Base-by-base conservation (phyloP, 73 alveolate species). In the Durusdinium trenchii region DNA sequence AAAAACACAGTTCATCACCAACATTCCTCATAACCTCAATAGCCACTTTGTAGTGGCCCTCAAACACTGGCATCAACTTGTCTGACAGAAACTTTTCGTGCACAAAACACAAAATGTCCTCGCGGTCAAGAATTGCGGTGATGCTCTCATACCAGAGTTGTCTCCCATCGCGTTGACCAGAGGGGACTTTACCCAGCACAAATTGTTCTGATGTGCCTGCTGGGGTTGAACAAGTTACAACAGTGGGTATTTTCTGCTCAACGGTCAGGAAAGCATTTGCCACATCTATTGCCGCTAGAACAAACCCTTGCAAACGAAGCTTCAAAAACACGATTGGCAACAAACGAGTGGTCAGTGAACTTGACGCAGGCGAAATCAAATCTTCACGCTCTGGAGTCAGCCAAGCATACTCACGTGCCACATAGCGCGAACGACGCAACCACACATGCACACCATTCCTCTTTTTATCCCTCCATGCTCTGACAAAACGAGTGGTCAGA, bases 161-260 rank as follows among this genome's bases (percentile, higher is more conserved):
- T 2, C 69, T 16, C 6, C 91, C 91, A 45, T 81, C 91, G 26
- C 91, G 69, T 26, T 81, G 91, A 3, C 91, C 91, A 47, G 91
- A 67, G 26, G 46, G 35, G 67, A 79, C 79, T 3, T 67, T 81
- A 9, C 64, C 45, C 38, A 79, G 42, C 28, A 20, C 61, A 30
- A 18, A 26, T 0, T 16, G 35, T 1, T 6, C 45, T 0, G 30
- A 10, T 5, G 10, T 6, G 7, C 84, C 84, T 3, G 84, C 30
- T 26, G 40, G 51, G 32, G 30, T 73, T 3, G 52, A 10, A 6
- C 32, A 12, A 43, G 9, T 47, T 64, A 47, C 45, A 20, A 43
- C 64, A n/a, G 90, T 47, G 30, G 86, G 54, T 14, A 12, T 32
- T 3, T 76, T n/a, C 61, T 81, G 91, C 0, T 46, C 43, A 0